Conservation (phyloP, 345 rosid species). For the Noccaea caerulescens region DNA sequence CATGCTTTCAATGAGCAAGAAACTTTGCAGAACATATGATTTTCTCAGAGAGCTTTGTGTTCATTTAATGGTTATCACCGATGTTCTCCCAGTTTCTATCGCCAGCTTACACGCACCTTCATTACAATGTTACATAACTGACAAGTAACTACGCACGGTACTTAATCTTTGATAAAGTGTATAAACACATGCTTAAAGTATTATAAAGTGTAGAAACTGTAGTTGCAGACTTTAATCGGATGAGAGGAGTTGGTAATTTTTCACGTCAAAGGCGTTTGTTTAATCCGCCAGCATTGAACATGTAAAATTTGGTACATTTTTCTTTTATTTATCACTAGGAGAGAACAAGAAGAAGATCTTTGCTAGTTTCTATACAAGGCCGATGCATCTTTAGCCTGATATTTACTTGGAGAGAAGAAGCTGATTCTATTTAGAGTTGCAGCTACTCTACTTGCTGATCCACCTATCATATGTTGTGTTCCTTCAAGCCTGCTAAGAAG, state of each 20-base stretch:
- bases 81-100: neutral
- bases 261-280: neutral
- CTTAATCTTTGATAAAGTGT: neutral
- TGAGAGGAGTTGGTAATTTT: neutral
- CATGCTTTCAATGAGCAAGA: neutral
- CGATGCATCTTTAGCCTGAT: slow-evolving; percentile 18
- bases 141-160: neutral
- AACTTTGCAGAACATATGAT: neutral
- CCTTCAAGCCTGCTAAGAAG: slow-evolving; percentile 30
- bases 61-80: neutral
- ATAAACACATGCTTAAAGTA: neutral
- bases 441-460: slow-evolving; percentile 32
- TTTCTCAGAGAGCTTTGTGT: neutral
- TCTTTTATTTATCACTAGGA: slow-evolving; percentile 11
- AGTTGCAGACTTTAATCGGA: neutral
- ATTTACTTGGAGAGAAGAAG: slow-evolving; percentile 28
- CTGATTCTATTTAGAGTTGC: neutral
- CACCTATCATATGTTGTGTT: slow-evolving; percentile 17
- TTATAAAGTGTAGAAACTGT: neutral
- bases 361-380: slow-evolving; percentile 31
- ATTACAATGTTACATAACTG: neutral
- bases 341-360: neutral
- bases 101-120: slow-evolving; percentile 2
- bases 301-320: slow-evolving; percentile 1
- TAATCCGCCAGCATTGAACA: slow-evolving; percentile 6